phyloP scores from a whole-genome alignment of 192 early-diverging fungal genomes.

The Coemansia sp. region DNA sequence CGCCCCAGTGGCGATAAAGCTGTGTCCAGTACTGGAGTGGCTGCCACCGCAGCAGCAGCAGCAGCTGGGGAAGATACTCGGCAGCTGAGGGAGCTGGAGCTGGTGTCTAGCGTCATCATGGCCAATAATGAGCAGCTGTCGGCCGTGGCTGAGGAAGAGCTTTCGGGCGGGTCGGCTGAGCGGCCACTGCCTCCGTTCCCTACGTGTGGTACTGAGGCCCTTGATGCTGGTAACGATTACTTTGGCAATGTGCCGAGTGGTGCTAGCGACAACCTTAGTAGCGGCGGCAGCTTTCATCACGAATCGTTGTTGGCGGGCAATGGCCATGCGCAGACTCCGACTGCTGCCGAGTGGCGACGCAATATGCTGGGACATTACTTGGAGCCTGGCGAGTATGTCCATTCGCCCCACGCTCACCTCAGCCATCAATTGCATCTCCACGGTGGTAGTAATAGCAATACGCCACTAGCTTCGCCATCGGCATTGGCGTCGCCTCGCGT shows the following conservation, averaged over 20 bases:
- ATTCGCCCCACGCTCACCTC: background rate
- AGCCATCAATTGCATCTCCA: conserved; percentile 11
- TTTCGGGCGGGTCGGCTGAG: background rate
- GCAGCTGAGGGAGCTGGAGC: conserved; percentile 29
- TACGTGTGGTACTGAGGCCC: conserved; percentile 8
- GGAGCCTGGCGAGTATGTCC: conserved; percentile 16
- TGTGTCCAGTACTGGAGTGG: conserved; percentile 6
- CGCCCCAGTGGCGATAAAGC: conserved; percentile 3
- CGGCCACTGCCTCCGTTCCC: conserved; percentile 13
- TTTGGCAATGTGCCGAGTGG: conserved; percentile 30
- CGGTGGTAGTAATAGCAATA: background rate
- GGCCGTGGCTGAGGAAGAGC: background rate
- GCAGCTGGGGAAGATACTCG: conserved; percentile 7
- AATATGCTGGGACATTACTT: conserved; percentile 31
- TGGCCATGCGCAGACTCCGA: conserved; percentile 16
- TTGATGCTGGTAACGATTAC: conserved; percentile 25
- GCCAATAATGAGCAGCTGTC: background rate
- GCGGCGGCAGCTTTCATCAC: background rate
- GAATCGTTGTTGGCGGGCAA: background rate
- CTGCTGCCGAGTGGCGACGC: conserved; percentile 38
- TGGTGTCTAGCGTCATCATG: conserved; percentile 17
- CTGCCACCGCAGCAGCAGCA: background rate
- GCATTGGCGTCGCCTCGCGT: conserved; percentile 35
- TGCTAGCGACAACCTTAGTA: conserved; percentile 15
- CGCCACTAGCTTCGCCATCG: conserved; percentile 17